A percentile compares a stretch with the other conserved stretches of the same genome.
phyloP scores from a whole-genome alignment of 768 basidiomycete species.

The Tylopilus plumbeoviolaceoides region DNA sequence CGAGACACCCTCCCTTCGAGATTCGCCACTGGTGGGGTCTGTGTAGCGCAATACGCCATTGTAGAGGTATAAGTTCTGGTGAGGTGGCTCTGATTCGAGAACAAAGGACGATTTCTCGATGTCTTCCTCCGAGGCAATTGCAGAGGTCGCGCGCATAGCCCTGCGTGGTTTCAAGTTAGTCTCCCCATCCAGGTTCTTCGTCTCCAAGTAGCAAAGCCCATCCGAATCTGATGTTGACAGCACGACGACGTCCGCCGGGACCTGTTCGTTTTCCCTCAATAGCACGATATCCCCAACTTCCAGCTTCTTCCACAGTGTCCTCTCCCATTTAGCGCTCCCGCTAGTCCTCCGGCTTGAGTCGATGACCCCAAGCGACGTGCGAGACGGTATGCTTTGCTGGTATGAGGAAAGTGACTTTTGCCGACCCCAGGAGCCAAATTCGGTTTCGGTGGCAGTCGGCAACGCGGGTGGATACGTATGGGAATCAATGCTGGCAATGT shows the following conservation, averaged over 20 bases:
- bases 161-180: slow-evolving; percentile 91
- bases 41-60: slow-evolving; percentile 80
- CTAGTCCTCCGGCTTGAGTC: slow-evolving; percentile 67
- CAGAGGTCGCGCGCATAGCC: slow-evolving; percentile 69
- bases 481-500: slow-evolving; percentile 64
- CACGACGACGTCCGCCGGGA: slow-evolving; percentile 93
- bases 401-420: slow-evolving; percentile 42
- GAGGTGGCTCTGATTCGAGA: slow-evolving; percentile 90
- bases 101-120: slow-evolving; percentile 82
- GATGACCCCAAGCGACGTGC: slow-evolving; percentile 66
- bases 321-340: slow-evolving; percentile 84
- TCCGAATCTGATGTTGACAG: slow-evolving; percentile 90
- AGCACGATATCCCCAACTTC: slow-evolving; percentile 96
- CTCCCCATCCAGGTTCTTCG: slow-evolving; percentile 97
- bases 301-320: slow-evolving; percentile 97
- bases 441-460: slow-evolving; percentile 27
- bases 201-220: slow-evolving; percentile 92
- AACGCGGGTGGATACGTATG: slow-evolving; percentile 60
- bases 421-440: slow-evolving; percentile 35
- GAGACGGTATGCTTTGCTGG: slow-evolving; percentile 55
- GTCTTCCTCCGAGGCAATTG: slow-evolving; percentile 83
- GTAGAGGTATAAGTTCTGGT: slow-evolving; percentile 90
- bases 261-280: slow-evolving; percentile 89
- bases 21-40: slow-evolving; percentile 46
- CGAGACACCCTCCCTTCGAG: slow-evolving; percentile 65